Base-by-base conservation (phyloP, 768 basidiomycete species). In the Podaxis pistillaris region DNA sequence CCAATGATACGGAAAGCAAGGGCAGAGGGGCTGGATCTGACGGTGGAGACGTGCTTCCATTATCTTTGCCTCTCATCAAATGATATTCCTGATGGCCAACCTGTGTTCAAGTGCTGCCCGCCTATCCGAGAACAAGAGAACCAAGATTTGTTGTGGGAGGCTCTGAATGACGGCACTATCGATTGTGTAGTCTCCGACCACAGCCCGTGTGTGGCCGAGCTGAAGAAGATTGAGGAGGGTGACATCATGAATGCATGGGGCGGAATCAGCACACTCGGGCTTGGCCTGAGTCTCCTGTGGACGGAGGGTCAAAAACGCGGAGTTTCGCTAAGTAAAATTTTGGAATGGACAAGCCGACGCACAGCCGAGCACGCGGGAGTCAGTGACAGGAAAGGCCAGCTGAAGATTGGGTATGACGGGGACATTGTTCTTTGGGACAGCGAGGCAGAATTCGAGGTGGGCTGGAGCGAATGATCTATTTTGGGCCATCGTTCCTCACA, bases 41-140 rank as follows among this genome's bases (percentile, higher is more conserved):
- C 94, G 0, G 93, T 94, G 55, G 96, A 99, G 79, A 99, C 96
- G 0, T 98, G 96, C 74, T 98, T 96, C 76, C 96, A 99, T 74
- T 99, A 99, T 76, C 86, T 98, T 22, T 87, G 87, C 67, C 84
- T 97, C 7, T 78, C 83, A 44, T 82, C 94, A 0, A 83, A 86
- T 58, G 75, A 84, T 52, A 89, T 97, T 62, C 93, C 93, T 4
- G 72, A 82, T 61, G 89, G 90, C 9, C 84, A 76, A 24, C 89
- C 95, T 55, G 88, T 95, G 72, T 96, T 93, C 82, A 97, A 98
- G 73, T 99, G 96, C 71, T 97, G 94, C 72, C 96, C 96, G 3
- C 97, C 96, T 4, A 91, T 99, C 64, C 86, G 96, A 50, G 84
- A 86, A 44, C 75, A 78, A 9, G 73, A 72, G 2, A 99, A 98